phyloP scores from a whole-genome alignment of 371 early-diverging fungal genomes.

The Funneliformis caledonium region DNA sequence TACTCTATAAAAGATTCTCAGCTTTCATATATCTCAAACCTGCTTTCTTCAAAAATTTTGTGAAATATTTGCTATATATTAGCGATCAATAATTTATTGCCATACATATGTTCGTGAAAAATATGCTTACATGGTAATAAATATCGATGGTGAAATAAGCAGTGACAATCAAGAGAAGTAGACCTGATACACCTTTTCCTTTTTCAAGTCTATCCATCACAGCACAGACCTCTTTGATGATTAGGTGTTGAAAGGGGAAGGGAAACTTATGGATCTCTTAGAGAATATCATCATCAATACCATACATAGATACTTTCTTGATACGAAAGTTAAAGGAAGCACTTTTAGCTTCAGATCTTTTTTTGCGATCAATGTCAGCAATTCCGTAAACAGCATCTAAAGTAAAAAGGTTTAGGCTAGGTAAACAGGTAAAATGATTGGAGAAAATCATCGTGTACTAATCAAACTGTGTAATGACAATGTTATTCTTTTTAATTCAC shows the following conservation, averaged over 20 bases:
- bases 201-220: no score
- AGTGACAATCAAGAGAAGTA: constrained; percentile 12
- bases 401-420: no score
- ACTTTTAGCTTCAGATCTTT: constrained; percentile 3
- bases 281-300: not conserved
- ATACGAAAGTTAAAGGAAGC: not conserved
- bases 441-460: not conserved
- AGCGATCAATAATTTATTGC: not conserved
- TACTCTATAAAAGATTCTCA: no score
- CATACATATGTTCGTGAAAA: constrained; percentile 31
- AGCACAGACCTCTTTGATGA: no score
- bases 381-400: no score
- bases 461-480: not conserved
- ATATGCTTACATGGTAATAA: constrained; percentile 22
- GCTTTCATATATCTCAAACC: no score
- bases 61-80: no score
- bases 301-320: not conserved
- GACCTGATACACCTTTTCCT: not conserved
- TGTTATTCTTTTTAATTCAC: no score
- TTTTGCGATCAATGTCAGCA: not conserved
- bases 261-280: no score
- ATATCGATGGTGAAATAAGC: not conserved
- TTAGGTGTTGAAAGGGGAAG: no score
- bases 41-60: no score
- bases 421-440: no score